Conservation (phyloP, 495 filamentous ascomycete species). For the Antarctomyces pellizariae region DNA sequence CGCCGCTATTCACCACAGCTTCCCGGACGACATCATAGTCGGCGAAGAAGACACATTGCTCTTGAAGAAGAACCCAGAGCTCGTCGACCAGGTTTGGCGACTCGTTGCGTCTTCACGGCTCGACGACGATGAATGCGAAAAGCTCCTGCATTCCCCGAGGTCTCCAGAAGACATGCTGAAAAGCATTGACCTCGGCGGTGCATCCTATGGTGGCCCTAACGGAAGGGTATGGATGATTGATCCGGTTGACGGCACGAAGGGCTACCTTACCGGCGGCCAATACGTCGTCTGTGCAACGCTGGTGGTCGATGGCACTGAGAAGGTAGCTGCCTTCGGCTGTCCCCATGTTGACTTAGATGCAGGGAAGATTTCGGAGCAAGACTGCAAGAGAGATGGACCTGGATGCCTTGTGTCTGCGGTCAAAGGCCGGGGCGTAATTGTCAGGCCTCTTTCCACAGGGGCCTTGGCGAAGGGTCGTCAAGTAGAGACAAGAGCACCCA, state of each 20-base stretch:
- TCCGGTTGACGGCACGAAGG: constrained; percentile 48
- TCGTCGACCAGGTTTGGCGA: constrained; percentile 29
- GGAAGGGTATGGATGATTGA: constrained; percentile 40
- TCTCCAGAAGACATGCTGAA: constrained; percentile 31
- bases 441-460: constrained; percentile 21
- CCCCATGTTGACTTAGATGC: constrained; percentile 24
- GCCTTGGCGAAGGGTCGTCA: constrained; percentile 17
- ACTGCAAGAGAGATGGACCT: constrained; percentile 22
- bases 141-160: constrained; percentile 18
- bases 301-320: constrained; percentile 22
- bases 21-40: constrained; percentile 33
- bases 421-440: constrained; percentile 28
- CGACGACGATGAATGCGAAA: constrained; percentile 18
- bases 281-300: constrained; percentile 40
- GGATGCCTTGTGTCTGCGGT: constrained; percentile 34
- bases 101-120: constrained; percentile 20
- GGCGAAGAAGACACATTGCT: constrained; percentile 36
- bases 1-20: constrained; percentile 24
- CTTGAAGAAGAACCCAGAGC: constrained; percentile 22
- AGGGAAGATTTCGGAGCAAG: constrained; percentile 21
- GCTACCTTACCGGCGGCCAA: constrained; percentile 36
- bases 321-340: constrained; percentile 29
- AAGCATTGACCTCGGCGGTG: constrained; percentile 35
- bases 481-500: too few species aligned
- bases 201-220: constrained; percentile 17